These are phyloP conservation scores for Cinchona pubescens DNA, from an alignment of 257 asterid genomes.

Conservation along the genomic window DNA sequence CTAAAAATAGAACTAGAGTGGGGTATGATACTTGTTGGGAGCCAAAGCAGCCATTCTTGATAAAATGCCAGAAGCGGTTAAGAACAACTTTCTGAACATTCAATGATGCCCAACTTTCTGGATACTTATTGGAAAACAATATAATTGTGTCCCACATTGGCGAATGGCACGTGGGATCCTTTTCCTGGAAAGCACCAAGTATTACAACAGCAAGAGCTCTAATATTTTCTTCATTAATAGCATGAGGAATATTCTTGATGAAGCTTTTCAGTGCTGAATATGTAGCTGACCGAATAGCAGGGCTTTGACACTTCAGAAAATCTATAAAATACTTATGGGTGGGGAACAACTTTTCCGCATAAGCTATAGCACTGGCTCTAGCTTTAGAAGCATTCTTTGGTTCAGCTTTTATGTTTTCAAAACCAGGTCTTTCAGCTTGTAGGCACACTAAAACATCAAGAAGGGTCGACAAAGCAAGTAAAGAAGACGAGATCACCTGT, in stretches of 20 bases:
- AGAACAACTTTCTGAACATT: slow-evolving; percentile 73
- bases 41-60: slow-evolving; percentile 93
- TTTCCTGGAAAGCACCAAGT: slow-evolving; percentile 91
- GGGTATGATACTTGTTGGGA: slow-evolving; percentile 96
- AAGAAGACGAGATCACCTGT: slow-evolving; percentile 86
- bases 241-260: slow-evolving; percentile 70
- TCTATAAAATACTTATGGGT: slow-evolving; percentile 65
- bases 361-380: slow-evolving; percentile 57
- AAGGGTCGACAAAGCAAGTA: slow-evolving; percentile 85
- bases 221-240: slow-evolving; percentile 61
- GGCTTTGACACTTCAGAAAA: slow-evolving; percentile 73
- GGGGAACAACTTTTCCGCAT: slow-evolving; percentile 64
- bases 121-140: slow-evolving; percentile 58
- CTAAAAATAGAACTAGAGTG: slow-evolving; percentile 67
- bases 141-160: slow-evolving; percentile 87
- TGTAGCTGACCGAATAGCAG: slow-evolving; percentile 79
- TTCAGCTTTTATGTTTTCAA: slow-evolving; percentile 52
- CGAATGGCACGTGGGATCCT: slow-evolving; percentile 77
- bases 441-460: slow-evolving; percentile 61
- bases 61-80: slow-evolving; percentile 70
- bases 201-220: slow-evolving; percentile 68
- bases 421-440: slow-evolving; percentile 50
- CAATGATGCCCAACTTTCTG: slow-evolving; percentile 68
- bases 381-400: slow-evolving; percentile 74
- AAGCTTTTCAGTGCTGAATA: slow-evolving; percentile 74